phyloP scores from a whole-genome alignment of 345 rosid genomes.

The Cardamine resedifolia region DNA sequence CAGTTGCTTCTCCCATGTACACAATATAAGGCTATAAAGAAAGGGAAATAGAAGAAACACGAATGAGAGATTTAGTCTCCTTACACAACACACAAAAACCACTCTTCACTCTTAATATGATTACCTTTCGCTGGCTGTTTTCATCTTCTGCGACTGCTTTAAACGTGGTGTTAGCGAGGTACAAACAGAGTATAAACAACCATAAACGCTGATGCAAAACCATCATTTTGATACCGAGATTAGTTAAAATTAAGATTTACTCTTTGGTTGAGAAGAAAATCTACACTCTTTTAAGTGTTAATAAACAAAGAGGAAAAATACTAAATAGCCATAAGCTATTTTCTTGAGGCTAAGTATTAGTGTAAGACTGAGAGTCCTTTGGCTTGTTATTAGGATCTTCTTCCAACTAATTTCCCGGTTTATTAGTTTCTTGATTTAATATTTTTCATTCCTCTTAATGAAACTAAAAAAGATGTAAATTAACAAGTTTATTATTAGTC shows the following conservation, averaged over 20 bases:
- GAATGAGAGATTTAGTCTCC: neutral
- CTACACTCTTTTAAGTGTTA: neutral
- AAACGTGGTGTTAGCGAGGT: constrained; percentile 10
- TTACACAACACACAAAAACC: neutral
- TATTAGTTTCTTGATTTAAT: neutral
- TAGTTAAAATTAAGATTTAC: neutral
- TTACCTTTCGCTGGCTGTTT: constrained; percentile 31
- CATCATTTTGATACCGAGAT: constrained; percentile 25
- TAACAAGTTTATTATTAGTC: constrained; percentile 31
- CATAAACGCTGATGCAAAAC: neutral
- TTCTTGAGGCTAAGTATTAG: constrained; percentile 13
- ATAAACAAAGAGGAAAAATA: neutral
- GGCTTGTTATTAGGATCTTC: constrained; percentile 37
- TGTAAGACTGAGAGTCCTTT: constrained; percentile 17
- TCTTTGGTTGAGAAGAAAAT: neutral
- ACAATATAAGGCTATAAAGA: constrained; percentile 64
- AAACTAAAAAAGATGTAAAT: neutral
- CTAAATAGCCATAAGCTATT: constrained; percentile 3
- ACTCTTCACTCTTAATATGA: neutral
- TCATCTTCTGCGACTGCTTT: constrained; percentile 19
- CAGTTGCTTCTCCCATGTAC: constrained; percentile 73
- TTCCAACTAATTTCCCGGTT: constrained; percentile 10
- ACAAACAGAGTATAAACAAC: constrained; percentile 30
- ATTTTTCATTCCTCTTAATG: neutral
- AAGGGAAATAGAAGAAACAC: neutral